phyloP scores from a whole-genome alignment of 108 stramenopile species.

The Schizochytrium sp. region DNA sequence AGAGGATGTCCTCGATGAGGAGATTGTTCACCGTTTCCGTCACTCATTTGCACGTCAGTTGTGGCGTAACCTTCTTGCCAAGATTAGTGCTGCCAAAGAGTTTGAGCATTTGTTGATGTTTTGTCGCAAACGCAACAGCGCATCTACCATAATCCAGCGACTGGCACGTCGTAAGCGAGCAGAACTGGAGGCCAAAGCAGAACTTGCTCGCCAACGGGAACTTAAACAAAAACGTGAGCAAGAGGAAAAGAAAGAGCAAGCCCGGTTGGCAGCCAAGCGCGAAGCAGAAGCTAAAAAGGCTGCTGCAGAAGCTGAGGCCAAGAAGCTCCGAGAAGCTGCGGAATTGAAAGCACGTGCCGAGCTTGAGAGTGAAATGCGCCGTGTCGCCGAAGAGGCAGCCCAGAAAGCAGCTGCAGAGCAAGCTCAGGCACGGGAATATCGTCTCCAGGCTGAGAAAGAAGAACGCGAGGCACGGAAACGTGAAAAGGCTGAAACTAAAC shows the following conservation, averaged over 20 bases:
- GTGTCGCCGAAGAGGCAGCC: constrained; percentile 34
- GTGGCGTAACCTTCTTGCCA: constrained; percentile 12
- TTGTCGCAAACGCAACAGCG: not conserved
- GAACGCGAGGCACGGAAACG: constrained; percentile 28
- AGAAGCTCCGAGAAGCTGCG: constrained; percentile 19
- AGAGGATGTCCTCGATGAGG: not conserved
- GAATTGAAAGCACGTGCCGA: constrained; percentile 1
- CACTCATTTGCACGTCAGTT: not conserved
- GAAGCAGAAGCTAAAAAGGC: constrained; percentile 9
- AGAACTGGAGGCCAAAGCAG: constrained; percentile 41
- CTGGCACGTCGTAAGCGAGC: constrained; percentile 35
- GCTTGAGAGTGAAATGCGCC: constrained; percentile 19
- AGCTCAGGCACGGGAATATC: constrained; percentile 12
- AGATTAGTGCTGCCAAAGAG: constrained; percentile 25
- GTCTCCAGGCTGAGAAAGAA: constrained; percentile 33
- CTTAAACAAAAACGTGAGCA: constrained; percentile 29
- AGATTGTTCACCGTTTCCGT: constrained; percentile 18
- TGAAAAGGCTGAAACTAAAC: constrained; percentile 27
- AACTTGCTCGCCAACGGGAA: constrained; percentile 49
- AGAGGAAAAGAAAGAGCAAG: constrained; percentile 2
- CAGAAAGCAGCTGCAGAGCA: not conserved
- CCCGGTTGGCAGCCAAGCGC: not conserved
- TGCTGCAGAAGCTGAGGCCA: constrained; percentile 15
- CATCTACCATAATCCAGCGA: constrained; percentile 3
- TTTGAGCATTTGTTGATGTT: not conserved